These are phyloP conservation scores for Uronychia binucleata DNA, from an alignment of 73 alveolate genomes.

Conservation along the genomic window DNA sequence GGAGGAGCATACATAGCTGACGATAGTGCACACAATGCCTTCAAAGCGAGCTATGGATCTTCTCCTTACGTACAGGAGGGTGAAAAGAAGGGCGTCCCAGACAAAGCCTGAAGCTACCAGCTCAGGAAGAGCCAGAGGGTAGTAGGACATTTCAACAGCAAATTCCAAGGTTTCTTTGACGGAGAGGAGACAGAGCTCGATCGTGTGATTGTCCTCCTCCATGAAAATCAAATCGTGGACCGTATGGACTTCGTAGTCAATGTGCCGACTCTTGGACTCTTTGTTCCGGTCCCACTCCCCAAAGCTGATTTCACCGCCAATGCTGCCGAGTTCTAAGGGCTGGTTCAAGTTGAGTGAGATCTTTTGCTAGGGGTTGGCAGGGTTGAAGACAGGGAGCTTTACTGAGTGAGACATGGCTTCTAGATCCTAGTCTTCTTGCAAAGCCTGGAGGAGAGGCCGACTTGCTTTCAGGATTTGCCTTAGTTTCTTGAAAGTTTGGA, in stretches of 20 bases:
- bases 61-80: not conserved
- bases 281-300: not conserved
- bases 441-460: not conserved
- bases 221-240: not conserved
- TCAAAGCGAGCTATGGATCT: not conserved
- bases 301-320: not conserved
- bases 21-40: not conserved
- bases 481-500: not conserved
- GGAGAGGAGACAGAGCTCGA: not conserved
- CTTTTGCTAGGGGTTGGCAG: not conserved
- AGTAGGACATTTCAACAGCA: not conserved
- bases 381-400: not conserved
- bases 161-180: not conserved
- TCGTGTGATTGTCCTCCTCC: not conserved
- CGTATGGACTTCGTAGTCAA: not conserved
- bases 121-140: conserved; percentile 45
- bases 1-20: not conserved
- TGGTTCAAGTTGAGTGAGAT: not conserved
- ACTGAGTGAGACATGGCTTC: not conserved
- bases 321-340: not conserved
- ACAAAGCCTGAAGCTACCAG: conserved; percentile 40
- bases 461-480: not conserved
- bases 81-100: conserved; percentile 24
- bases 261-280: not conserved
- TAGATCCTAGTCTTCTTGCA: not conserved